Evolutionary conservation across 441 rosid genomes (phyloP).

Genomic region (Gossypium trilobum): DNA sequence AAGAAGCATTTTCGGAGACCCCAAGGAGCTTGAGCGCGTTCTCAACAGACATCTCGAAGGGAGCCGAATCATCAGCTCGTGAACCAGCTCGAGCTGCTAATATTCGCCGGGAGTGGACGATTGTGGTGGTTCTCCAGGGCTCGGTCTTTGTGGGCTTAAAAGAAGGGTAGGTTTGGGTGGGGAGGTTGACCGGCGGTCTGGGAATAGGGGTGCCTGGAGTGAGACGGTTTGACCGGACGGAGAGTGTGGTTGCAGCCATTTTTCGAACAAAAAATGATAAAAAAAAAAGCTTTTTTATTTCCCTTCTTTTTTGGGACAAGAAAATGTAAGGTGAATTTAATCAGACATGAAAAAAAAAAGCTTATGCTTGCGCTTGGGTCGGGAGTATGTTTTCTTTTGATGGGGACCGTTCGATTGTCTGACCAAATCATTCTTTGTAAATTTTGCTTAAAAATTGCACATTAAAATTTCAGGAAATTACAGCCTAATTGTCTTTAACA

Average conservation of each 20-base stretch:
- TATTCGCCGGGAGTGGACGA: slow-evolving; percentile 26
- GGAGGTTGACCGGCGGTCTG: slow-evolving; percentile 22
- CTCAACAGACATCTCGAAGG: slow-evolving; percentile 90
- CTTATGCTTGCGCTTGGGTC: background rate
- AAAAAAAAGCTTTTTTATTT: background rate
- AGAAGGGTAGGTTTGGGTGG: slow-evolving; percentile 17
- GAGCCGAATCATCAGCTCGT: slow-evolving; percentile 79
- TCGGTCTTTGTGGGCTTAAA: slow-evolving; percentile 28
- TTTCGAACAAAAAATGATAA: background rate
- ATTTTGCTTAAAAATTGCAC: background rate
- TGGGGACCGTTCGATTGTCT: background rate
- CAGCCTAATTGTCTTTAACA: background rate
- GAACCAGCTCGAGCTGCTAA: slow-evolving; percentile 50
- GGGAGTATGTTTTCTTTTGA: background rate
- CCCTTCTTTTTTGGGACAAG: background rate
- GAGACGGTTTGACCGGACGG: slow-evolving; percentile 60
- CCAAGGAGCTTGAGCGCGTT: slow-evolving; percentile 85
- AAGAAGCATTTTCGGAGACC: slow-evolving; percentile 74
- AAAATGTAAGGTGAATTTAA: background rate
- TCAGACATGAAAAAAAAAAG: background rate
- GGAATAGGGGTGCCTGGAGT: slow-evolving; percentile 32
- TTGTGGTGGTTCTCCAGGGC: slow-evolving; percentile 34
- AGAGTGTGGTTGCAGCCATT: slow-evolving; percentile 65
- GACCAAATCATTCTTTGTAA: background rate
- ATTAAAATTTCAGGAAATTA: background rate